These are phyloP conservation scores for Solanum tacnaense DNA, from an alignment of 257 asterid genomes.

Conservation along the genomic window DNA sequence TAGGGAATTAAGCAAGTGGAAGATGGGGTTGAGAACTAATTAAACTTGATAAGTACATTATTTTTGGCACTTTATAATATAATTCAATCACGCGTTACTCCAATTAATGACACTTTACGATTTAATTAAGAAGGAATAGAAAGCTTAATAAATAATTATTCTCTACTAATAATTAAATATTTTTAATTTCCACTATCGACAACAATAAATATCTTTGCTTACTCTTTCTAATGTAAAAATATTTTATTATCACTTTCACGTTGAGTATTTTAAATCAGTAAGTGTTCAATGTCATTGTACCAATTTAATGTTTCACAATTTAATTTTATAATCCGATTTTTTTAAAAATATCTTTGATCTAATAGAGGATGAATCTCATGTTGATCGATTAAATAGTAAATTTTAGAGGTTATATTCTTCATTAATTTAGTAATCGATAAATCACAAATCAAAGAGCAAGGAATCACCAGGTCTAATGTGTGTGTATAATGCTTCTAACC, in stretches of 20 bases:
- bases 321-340: too few relatives aligned
- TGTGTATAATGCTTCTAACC: not conserved
- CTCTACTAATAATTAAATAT: not conserved
- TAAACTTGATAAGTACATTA: not conserved
- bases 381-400: too few relatives aligned
- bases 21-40: not conserved
- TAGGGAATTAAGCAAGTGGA: not conserved
- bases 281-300: not conserved
- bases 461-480: not conserved
- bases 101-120: not conserved
- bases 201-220: not conserved
- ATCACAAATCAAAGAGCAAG: not conserved
- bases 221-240: not conserved
- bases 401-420: not conserved
- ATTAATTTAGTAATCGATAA: not conserved
- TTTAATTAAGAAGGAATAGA: not conserved
- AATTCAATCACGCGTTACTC: not conserved
- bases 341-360: not conserved
- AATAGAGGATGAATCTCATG: too few relatives aligned
- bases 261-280: not conserved
- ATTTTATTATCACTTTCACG: not conserved
- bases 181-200: not conserved
- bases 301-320: too few relatives aligned
- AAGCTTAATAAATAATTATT: not conserved
- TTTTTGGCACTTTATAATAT: not conserved